These are phyloP conservation scores for Auriculariales sp. DNA, from an alignment of 768 basidiomycete genomes.

Conservation along the genomic window DNA sequence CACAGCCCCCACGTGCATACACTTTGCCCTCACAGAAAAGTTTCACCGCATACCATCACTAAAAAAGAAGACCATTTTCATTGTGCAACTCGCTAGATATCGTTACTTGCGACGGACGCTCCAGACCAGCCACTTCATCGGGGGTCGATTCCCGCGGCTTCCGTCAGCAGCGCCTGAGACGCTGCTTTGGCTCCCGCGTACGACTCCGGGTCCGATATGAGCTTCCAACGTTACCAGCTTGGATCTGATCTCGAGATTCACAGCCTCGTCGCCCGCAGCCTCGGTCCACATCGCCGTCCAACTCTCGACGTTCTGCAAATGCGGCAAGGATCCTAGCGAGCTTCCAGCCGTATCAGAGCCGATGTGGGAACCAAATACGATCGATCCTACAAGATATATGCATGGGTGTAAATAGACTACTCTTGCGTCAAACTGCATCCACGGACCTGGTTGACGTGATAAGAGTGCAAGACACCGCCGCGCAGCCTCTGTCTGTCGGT, in stretches of 20 bases:
- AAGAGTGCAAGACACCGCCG: background rate
- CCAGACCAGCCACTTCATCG: background rate
- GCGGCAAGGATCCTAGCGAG: background rate
- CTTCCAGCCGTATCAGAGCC: background rate
- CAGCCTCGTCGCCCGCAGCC: background rate
- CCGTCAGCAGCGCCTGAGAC: background rate
- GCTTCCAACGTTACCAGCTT: background rate
- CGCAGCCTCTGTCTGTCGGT: slow-evolving; percentile 1
- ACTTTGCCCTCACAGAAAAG: too few species aligned
- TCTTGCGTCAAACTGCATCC: too few species aligned
- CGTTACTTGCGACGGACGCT: background rate
- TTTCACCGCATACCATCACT: too few species aligned
- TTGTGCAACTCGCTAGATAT: too few species aligned
- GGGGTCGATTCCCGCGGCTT: background rate
- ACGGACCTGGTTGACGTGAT: background rate
- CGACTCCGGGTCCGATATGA: background rate
- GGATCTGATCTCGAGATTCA: background rate
- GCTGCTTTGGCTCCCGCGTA: too few species aligned
- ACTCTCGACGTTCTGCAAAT: background rate
- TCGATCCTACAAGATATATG: too few species aligned
- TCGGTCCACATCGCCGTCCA: background rate
- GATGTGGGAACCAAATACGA: slow-evolving; percentile 7
- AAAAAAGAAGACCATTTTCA: too few species aligned
- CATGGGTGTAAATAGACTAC: too few species aligned
- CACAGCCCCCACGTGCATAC: too few species aligned